Percentiles rank a stretch among this genome's conserved stretches.
Conservation (phyloP, 495 filamentous ascomycete genomes). For the Neurospora terricola region DNA sequence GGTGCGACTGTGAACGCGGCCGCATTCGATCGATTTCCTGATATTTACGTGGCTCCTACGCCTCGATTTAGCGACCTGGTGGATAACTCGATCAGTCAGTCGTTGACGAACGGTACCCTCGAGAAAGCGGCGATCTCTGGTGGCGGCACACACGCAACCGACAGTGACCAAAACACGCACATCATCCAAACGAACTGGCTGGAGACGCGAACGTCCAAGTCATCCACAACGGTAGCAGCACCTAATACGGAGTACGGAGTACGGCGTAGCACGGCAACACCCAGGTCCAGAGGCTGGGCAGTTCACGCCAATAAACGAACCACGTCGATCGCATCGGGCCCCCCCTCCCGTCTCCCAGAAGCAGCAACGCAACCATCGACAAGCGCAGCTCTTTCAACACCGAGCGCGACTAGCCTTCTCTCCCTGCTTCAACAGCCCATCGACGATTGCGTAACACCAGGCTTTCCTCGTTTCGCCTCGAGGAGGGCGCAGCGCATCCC, state of each 20-base stretch:
- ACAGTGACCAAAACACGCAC: background rate
- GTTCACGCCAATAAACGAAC: slow-evolving; percentile 1
- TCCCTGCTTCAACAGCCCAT: background rate
- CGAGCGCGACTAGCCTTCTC: background rate
- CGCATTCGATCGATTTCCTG: background rate
- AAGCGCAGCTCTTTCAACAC: slow-evolving; percentile 1
- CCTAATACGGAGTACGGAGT: background rate
- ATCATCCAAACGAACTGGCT: background rate
- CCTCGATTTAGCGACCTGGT: too few relatives aligned
- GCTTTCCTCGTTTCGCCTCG: background rate
- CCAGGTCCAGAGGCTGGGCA: background rate
- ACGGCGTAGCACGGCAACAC: background rate
- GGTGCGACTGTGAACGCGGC: background rate
- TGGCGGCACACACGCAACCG: background rate
- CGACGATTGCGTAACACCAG: background rate
- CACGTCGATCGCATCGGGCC: background rate
- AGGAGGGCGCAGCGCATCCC: background rate
- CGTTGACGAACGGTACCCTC: too few relatives aligned
- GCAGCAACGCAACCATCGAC: background rate
- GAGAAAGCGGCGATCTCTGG: too few relatives aligned
- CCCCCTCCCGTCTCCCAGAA: background rate
- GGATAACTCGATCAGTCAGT: too few relatives aligned
- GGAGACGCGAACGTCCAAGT: background rate
- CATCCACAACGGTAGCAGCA: background rate
- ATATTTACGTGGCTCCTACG: too few relatives aligned